Evolutionary conservation across 768 basidiomycete genomes (phyloP), one percentile per base, ranked within the genome.

Genomic region (Auriscalpium microsporum): DNA sequence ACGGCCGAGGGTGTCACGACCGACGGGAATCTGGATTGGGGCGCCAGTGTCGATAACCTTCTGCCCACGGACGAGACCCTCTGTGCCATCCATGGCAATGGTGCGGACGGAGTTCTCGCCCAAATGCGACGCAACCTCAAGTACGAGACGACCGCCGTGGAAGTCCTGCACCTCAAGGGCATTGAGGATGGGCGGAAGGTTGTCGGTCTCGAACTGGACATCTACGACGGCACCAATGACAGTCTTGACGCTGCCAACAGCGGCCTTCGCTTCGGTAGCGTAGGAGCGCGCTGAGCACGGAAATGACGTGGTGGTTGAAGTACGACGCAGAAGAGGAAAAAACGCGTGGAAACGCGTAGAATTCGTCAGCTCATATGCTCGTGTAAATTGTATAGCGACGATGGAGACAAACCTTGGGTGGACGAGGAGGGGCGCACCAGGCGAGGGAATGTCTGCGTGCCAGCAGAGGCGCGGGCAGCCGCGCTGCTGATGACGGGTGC

Each of bases 211-310:
- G 69, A 98, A 98, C 75, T 97, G 93, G 64, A 99, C 96, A 71
- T 99, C 96, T 69, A 99, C 96, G 76, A 99, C 96, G 75, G 96
- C 95, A 88, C 96, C 96, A 74, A 99, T 99, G 80, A 99, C 94
- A 65, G 93, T 94, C 81, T 97, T 96, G 68, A 97, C 90, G 47
- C 81, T 75, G 64, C 94, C 94, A 65, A 80, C 73, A 53, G 79
- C 71, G 62, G 65, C 72, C 76, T 83, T 86, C 57, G 89, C 81
- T 72, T 95, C 93, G 54, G 94, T 94, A 60, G 94, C 94, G 80
- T 94, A 95, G 50, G 84, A 75, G 70, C 94, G 94, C 60, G 79
- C 86, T 86, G 64, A 48, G n/a, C n/a, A 36, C 50, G 58, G 63
- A 57, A 64, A 67, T 61, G 62, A 64, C 56, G 58, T 58, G 61